Conservation (phyloP, 2,329 filamentous ascomycete species). For the Sporothrix humicola region DNA sequence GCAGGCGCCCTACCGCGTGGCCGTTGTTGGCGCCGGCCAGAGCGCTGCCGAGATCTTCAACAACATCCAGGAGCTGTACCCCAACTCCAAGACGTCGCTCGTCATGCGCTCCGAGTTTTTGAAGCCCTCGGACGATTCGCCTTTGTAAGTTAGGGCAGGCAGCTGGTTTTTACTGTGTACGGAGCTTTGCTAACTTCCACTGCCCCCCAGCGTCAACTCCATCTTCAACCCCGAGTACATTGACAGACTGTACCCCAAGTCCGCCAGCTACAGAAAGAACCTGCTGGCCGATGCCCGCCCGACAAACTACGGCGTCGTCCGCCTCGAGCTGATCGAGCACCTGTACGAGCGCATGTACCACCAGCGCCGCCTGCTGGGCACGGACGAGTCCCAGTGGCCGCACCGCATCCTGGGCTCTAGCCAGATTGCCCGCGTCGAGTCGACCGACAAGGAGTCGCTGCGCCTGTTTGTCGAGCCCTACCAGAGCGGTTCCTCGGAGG, state of each 20-base stretch:
- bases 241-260: constrained; percentile 74
- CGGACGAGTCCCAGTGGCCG: constrained; percentile 76
- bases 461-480: constrained; percentile 61
- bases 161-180: too few species aligned
- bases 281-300: constrained; percentile 72
- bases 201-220: constrained; percentile 75
- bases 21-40: constrained; percentile 87
- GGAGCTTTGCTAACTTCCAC: not conserved
- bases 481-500: constrained; percentile 40
- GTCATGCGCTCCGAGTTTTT: constrained; percentile 84
- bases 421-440: constrained; percentile 65
- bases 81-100: constrained; percentile 76
- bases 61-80: constrained; percentile 81
- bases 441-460: constrained; percentile 55
- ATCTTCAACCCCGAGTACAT: constrained; percentile 91
- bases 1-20: constrained; percentile 70
- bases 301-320: constrained; percentile 95
- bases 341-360: constrained; percentile 89
- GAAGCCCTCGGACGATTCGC: constrained; percentile 91
- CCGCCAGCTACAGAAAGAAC: constrained; percentile 64
- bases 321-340: constrained; percentile 85
- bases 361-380: constrained; percentile 73
- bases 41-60: constrained; percentile 95
- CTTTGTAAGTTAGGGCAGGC: constrained; percentile 69
- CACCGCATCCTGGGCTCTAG: constrained; percentile 77